Evolutionary conservation across 495 filamentous ascomycete species (phyloP), one percentile per base, ranked within the genome.

Genomic region (Neurospora sp.): DNA sequence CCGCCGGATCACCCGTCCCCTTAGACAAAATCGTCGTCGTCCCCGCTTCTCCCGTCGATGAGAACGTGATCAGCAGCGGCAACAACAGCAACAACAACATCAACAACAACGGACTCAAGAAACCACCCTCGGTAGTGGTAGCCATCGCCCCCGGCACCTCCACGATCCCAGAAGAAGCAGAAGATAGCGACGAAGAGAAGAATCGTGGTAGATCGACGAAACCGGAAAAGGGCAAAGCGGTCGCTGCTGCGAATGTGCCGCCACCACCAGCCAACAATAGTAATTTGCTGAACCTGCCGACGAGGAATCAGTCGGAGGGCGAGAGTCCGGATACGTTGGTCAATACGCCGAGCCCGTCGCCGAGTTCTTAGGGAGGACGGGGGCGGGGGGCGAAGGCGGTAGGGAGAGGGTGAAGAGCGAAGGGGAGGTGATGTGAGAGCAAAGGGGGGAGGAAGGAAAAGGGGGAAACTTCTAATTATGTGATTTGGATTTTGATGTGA

Each of bases 281-380:
- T 8, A 66, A 66, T 8, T 9, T 66, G 23, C 7, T 66, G 7
- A 66, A 66, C 14, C 6, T 66, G 14, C 54, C 54, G 54, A 35
- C 54, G 27, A 62, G 54, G 27, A 62, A 66, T 37, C 54, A 66
- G 14, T 59, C 74, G 35, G 76, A 79, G 37, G 77, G 76, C 5
- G 77, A 75, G 72, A 80, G 79, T 37, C 79, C 79, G 4, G 76
- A 79, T 40, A 80, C 76, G 4, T 42, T 80, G 27, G 78, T 80
- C 2, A 75, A 70, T 48, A 71, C 41, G 11, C 23, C 75, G 10
- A 71, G 71, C 69, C 59, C 70, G 18, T 35, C 59, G 10, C 69
- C 69, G 35, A 71, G 46, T 66, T 35, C 54, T 66, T 66, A 59
- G 46, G 44, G n/a, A 31, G 20, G 48, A 59, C n/a, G 5, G 14